phyloP scores from a whole-genome alignment of 306 rosid genomes.

The Oxytropis ochrocephala region DNA sequence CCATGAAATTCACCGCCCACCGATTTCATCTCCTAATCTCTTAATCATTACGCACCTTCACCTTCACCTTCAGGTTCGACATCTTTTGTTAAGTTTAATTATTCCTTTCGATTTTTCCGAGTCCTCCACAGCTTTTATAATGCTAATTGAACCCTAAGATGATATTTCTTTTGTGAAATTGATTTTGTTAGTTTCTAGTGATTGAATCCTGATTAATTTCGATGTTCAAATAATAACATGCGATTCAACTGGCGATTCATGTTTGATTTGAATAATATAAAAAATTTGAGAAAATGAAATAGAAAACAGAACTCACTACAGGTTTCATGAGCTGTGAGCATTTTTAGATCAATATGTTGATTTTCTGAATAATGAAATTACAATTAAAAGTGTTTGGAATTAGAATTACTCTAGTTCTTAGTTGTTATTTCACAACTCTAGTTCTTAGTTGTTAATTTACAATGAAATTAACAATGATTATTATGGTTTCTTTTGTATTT shows the following conservation, averaged over 20 bases:
- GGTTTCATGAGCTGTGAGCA: constrained; percentile 5
- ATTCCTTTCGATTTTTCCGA: not conserved
- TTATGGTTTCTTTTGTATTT: not conserved
- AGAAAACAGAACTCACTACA: not conserved
- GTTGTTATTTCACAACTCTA: not conserved
- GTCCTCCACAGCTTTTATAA: not conserved
- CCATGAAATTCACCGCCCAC: not conserved
- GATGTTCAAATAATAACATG: not conserved
- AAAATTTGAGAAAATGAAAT: not conserved
- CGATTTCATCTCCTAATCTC: not conserved
- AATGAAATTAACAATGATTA: no score
- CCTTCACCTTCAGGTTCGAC: constrained; percentile 26
- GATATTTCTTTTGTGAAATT: not conserved
- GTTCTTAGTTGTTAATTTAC: not conserved
- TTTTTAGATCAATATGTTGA: constrained; percentile 10
- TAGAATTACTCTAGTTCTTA: not conserved
- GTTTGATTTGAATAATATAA: not conserved
- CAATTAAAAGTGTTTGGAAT: not conserved
- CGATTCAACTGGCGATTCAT: constrained; percentile 12
- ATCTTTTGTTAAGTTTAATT: not conserved
- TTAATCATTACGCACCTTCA: constrained; percentile 8
- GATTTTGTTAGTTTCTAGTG: not conserved
- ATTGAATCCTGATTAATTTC: constrained; percentile 17
- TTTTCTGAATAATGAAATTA: not conserved
- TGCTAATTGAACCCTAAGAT: not conserved